Evolutionary conservation across 2,329 filamentous ascomycete genomes (phyloP), one percentile per base, ranked within the genome.

Genomic region (Venturia oleaginea): DNA sequence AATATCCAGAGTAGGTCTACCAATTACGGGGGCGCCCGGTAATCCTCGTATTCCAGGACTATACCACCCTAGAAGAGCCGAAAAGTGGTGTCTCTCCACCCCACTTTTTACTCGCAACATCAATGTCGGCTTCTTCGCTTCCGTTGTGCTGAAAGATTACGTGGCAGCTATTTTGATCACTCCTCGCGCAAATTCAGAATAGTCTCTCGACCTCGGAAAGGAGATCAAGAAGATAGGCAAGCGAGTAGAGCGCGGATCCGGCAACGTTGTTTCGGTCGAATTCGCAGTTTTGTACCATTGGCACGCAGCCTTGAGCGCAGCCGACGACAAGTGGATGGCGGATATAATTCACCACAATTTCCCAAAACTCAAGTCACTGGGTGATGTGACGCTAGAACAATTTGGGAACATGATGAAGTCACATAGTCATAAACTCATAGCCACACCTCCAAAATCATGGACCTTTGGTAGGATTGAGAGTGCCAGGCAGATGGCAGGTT

Each of bases 401-500:
- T 79, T 79, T 69, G 70, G 76, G 48, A 70, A 79, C 62, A 73
- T 81, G 57, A 71, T 78, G 69, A 77, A 70, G 71, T 68, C 65
- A 11, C 69, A 75, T 60, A 76, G 74, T 32, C 76, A 75, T 1
- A 84, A 88, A 34, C 80, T 90, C 68, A 76, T 87, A 19, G 72
- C 77, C 1, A 76, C 88, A 70, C 83, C 89, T 59, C 15, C 46
- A 10, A 51, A 27, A 22, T 51, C 27, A 8, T 64, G 64, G 64
- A 80, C 79, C 0, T 91, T 92, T 70, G 83, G 81, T 11, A 80
- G 82, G 4, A 83, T 89, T 67, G n/a, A n/a, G 71, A 83, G 71
- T 83, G 88, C 48, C 81, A 83, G 5, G 70, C 78, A 0, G 81
- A 89, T 64, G 88, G 88, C 10, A 83, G 74, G 37, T 90, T 90